Evolutionary conservation across 257 asterid genomes (phyloP).

Genomic region (Solanum bulbocastanum): DNA sequence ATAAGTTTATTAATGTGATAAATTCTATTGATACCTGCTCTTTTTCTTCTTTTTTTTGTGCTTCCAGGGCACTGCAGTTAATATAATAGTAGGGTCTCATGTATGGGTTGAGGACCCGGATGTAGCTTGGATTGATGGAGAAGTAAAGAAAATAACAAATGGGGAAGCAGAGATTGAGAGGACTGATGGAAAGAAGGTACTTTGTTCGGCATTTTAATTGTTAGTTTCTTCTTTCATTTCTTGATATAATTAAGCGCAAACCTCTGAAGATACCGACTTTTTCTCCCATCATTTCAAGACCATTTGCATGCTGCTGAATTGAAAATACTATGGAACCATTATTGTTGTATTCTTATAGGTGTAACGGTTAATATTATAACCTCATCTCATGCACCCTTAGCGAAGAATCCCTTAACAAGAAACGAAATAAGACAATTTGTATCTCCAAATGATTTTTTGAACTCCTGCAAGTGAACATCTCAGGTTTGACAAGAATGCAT

Average conservation of each 20-base stretch:
- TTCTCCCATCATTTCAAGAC: neutral
- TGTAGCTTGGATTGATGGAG: slow-evolving; percentile 82
- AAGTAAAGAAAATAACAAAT: slow-evolving; percentile 64
- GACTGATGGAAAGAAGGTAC: slow-evolving; percentile 79
- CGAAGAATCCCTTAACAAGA: neutral
- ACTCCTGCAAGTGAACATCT: neutral
- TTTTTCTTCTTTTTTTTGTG: neutral
- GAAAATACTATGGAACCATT: neutral
- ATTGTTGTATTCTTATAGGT: neutral
- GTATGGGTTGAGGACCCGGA: slow-evolving; percentile 84
- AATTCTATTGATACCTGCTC: neutral
- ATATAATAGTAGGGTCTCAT: slow-evolving; percentile 85
- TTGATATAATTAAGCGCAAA: neutral
- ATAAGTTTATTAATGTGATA: neutral
- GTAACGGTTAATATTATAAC: neutral
- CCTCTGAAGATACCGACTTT: neutral
- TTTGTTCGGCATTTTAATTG: neutral
- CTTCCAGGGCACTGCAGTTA: slow-evolving; percentile 74
- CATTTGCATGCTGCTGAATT: neutral
- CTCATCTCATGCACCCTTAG: neutral
- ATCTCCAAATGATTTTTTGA: neutral
- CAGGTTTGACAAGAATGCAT: neutral
- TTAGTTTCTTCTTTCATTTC: neutral
- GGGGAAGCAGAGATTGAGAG: slow-evolving; percentile 60
- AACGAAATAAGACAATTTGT: neutral